Conservation (phyloP, 2,329 filamentous ascomycete genomes). For the Cladophialophora bantiana region DNA sequence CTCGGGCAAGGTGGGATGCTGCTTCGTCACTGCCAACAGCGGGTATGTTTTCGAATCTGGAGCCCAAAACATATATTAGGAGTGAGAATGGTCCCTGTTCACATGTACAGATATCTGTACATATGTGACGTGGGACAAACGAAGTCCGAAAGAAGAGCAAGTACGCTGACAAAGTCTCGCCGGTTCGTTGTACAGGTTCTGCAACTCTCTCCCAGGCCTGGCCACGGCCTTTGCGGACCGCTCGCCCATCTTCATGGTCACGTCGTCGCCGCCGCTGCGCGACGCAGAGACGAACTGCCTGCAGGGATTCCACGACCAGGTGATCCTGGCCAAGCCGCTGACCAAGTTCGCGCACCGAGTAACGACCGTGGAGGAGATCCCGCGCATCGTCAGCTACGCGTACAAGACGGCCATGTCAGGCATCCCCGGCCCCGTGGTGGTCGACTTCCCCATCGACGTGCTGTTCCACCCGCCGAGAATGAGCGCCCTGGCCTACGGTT, state of each 20-base stretch:
- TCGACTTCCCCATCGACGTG: conserved; percentile 47
- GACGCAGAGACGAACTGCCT: conserved; percentile 57
- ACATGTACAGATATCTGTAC: not conserved
- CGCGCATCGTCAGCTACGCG: conserved; percentile 54
- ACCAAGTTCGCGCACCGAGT: conserved; percentile 57
- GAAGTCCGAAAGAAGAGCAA: not conserved
- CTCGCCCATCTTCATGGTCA: conserved; percentile 55
- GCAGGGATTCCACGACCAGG: conserved; percentile 57
- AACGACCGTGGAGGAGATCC: conserved; percentile 54
- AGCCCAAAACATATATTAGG: not conserved
- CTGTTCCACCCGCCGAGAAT: conserved; percentile 52
- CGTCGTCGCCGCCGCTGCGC: conserved; percentile 53
- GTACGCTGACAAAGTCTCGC: not conserved
- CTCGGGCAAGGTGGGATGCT: conserved; percentile 53
- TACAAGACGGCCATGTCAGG: conserved; percentile 50
- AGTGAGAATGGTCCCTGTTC: not conserved
- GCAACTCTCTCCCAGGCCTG: conserved; percentile 55
- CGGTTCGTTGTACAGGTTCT: conserved; percentile 46
- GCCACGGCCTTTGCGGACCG: conserved; percentile 56
- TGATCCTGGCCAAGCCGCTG: conserved; percentile 52
- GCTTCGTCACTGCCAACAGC: conserved; percentile 58
- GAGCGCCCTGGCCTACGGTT: conserved; percentile 51
- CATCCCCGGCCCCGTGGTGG: conserved; percentile 47
- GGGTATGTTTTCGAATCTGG: conserved; percentile 45
- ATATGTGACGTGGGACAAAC: not conserved